Evolutionary conservation across 2,329 filamentous ascomycete species (phyloP).

Genomic region (Pseudogymnoascus verrucosus): DNA sequence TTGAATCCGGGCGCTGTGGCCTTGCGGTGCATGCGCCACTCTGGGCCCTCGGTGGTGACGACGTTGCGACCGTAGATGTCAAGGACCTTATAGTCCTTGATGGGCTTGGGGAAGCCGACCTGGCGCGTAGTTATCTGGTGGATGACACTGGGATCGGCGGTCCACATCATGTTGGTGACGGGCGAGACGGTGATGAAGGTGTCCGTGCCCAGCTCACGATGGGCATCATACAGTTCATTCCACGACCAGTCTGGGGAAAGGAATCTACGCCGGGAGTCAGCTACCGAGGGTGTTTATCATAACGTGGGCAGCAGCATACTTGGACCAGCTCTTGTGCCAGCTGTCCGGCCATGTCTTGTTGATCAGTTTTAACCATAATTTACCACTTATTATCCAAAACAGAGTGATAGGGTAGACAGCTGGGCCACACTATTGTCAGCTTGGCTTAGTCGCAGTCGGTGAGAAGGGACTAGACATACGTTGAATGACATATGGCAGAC

Average conservation of each 20-base stretch:
- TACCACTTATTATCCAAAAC: slow-evolving; percentile 48
- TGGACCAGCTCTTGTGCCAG: slow-evolving; percentile 50
- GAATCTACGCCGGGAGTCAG: slow-evolving; percentile 32
- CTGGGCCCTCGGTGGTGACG: slow-evolving; percentile 57
- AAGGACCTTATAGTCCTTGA: slow-evolving; percentile 49
- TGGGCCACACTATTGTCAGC: slow-evolving; percentile 22
- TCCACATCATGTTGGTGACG: slow-evolving; percentile 42
- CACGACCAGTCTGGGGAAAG: slow-evolving; percentile 55
- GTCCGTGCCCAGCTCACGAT: slow-evolving; percentile 48
- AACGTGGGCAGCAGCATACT: slow-evolving; percentile 37
- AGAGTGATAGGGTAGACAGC: slow-evolving; percentile 43
- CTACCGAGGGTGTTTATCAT: background rate
- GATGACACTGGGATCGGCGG: slow-evolving; percentile 57
- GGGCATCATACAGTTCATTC: slow-evolving; percentile 47
- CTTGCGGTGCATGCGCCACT: slow-evolving; percentile 68
- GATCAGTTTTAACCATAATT: slow-evolving; percentile 48
- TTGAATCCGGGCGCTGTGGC: slow-evolving; percentile 65
- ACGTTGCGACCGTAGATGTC: slow-evolving; percentile 66
- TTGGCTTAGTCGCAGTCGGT: background rate
- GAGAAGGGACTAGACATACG: slow-evolving; percentile 35
- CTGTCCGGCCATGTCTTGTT: slow-evolving; percentile 41
- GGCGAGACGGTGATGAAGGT: slow-evolving; percentile 58
- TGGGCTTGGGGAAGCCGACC: slow-evolving; percentile 65
- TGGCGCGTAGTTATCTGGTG: slow-evolving; percentile 57
- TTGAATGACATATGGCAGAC: slow-evolving; percentile 44